phyloP scores from a whole-genome alignment of 495 filamentous ascomycete genomes.

The Penicillium salamii region DNA sequence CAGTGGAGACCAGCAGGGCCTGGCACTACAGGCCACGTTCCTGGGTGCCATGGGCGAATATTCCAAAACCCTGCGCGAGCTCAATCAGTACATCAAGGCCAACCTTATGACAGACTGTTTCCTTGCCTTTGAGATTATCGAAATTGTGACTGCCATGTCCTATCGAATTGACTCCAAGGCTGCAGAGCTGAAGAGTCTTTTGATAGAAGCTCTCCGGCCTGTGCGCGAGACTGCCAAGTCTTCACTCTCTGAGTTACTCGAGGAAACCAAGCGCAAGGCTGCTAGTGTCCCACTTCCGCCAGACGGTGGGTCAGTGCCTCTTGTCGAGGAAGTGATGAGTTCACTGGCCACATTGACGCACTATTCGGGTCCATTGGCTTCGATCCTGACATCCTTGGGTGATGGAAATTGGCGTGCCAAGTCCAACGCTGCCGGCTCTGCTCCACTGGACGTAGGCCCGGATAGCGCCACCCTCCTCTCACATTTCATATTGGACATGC shows the following conservation, averaged over 20 bases:
- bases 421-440: constrained; percentile 59
- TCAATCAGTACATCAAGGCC: constrained; percentile 82
- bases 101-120: constrained; percentile 93
- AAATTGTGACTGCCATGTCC: constrained; percentile 80
- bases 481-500: constrained; percentile 80
- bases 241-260: constrained; percentile 78
- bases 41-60: constrained; percentile 74
- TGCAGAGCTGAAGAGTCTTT: constrained; percentile 77
- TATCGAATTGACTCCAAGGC: constrained; percentile 76
- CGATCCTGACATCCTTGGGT: constrained; percentile 86
- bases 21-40: constrained; percentile 73
- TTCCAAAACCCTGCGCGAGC: constrained; percentile 78
- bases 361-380: constrained; percentile 82
- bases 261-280: constrained; percentile 76
- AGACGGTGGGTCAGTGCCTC: constrained; percentile 75
- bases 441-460: constrained; percentile 80
- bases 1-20: constrained; percentile 75
- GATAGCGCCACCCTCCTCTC: constrained; percentile 86
- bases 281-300: constrained; percentile 60
- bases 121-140: constrained; percentile 92
- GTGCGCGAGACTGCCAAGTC: constrained; percentile 88
- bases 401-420: constrained; percentile 80
- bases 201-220: constrained; percentile 82
- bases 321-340: constrained; percentile 82
- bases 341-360: constrained; percentile 81